Percentiles rank a stretch among this genome's conserved stretches.
Conservation (phyloP, 2,329 filamentous ascomycete species). For the Seiridium unicorne region DNA sequence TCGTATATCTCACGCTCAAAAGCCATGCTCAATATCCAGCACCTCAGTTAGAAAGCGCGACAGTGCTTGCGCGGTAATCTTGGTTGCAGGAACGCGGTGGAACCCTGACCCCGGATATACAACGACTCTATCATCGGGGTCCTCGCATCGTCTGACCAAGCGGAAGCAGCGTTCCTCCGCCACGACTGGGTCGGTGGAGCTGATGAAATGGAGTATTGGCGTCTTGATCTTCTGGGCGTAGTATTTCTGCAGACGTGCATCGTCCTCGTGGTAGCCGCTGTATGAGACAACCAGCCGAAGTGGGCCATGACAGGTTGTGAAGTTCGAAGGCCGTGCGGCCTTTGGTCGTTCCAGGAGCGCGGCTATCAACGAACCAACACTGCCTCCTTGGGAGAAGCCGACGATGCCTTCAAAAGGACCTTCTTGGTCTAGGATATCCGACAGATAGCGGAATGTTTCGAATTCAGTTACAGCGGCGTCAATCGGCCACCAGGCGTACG, state of each 20-base stretch:
- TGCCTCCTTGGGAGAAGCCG: conserved; percentile 14
- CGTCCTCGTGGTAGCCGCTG: conserved; percentile 14
- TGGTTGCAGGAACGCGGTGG: conserved; percentile 11
- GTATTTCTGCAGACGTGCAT: conserved; percentile 12
- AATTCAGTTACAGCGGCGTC: conserved; percentile 7
- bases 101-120: conserved; percentile 11
- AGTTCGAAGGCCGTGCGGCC: conserved; percentile 10
- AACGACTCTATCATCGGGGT: conserved; percentile 11
- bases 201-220: conserved; percentile 13
- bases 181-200: conserved; percentile 13
- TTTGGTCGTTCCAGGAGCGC: conserved; percentile 11
- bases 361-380: conserved; percentile 12
- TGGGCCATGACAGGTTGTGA: conserved; percentile 10
- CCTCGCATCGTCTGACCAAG: conserved; percentile 11
- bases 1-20: not conserved
- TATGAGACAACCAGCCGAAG: conserved; percentile 10
- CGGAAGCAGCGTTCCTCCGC: conserved; percentile 14
- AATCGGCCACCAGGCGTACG: conserved; percentile 13
- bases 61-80: conserved; percentile 10
- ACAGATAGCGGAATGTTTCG: conserved; percentile 12
- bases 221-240: conserved; percentile 12
- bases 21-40: conserved; percentile 4
- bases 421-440: conserved; percentile 11
- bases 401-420: conserved; percentile 13
- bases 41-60: conserved; percentile 11